These are phyloP conservation scores for Yamadazyma tumulicola DNA, from an alignment of 805 yeast species.

Conservation along the genomic window DNA sequence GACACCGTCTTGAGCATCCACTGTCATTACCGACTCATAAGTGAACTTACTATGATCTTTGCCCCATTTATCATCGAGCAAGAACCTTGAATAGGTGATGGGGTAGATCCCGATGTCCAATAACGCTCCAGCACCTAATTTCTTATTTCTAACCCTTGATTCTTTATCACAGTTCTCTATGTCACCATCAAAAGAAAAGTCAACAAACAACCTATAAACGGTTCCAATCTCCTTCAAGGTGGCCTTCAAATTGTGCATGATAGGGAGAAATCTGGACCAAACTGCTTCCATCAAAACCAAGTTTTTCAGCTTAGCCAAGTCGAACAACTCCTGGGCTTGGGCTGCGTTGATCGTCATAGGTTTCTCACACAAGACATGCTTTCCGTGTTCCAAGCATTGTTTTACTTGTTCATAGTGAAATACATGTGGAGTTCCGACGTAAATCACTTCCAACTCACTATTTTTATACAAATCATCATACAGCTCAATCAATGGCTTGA, in stretches of 20 bases:
- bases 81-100: conserved; percentile 42
- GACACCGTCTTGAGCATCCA: conserved; percentile 35
- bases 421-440: conserved; percentile 54
- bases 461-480: conserved; percentile 46
- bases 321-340: conserved; percentile 41
- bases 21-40: conserved; percentile 29
- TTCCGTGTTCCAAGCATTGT: conserved; percentile 40
- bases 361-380: conserved; percentile 54
- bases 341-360: conserved; percentile 47
- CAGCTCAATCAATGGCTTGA: conserved; percentile 21
- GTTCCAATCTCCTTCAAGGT: conserved; percentile 44
- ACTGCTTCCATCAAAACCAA: conserved; percentile 57
- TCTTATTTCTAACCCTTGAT: conserved; percentile 40
- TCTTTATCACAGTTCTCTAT: conserved; percentile 25
- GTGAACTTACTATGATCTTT: conserved; percentile 23
- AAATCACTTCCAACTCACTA: conserved; percentile 44
- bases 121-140: conserved; percentile 54
- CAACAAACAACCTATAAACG: conserved; percentile 40
- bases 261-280: conserved; percentile 56
- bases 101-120: conserved; percentile 56
- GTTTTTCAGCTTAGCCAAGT: conserved; percentile 40
- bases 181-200: conserved; percentile 37
- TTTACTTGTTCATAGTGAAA: conserved; percentile 46
- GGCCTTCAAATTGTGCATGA: conserved; percentile 28
- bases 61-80: conserved; percentile 33